Evolutionary conservation across 2,329 filamentous ascomycete species (phyloP), one percentile per base, ranked within the genome.

Genomic region (Colletotrichum sojae): DNA sequence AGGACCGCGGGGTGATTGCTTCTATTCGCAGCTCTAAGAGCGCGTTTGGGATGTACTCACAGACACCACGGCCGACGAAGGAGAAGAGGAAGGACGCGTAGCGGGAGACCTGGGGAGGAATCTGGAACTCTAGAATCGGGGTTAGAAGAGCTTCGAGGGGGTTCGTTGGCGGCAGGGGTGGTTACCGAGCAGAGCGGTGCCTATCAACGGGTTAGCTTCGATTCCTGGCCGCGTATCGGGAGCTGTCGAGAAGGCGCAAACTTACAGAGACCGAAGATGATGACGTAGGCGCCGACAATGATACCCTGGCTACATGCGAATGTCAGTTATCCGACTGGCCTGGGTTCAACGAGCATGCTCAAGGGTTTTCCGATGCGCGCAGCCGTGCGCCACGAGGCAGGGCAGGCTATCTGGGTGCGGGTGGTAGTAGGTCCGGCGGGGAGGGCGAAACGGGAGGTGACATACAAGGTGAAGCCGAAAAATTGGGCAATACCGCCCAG

Each of bases 81-180:
- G 94, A 97, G 86, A 98, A 98, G 82, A 98, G 91, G 86, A 99
- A 99, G 12, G 94, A 97, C 63, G 94, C 95, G 85, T 98, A 97
- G 83, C 94, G 92, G 67, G 94, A 92, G 63, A 97, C 88, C 80
- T 97, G 95, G 69, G 95, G 94, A 58, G 96, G 95, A 75, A 98
- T 95, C 82, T 97, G 92, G 85, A 98, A 97, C 83, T 99, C 96
- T 87, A 76, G 20, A 9, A 58, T 12, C 15, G 13, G 12, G 36
- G 51, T 62, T 49, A 67, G 57, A 5, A 54, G 52, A 43, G 45
- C 22, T 45, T 51, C 60, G 20, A 49, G 31, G 15, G 27, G 22
- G 16, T n/a, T 18, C 27, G 31, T 9, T 13, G 10, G 39, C 12
- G 18, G 18, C 46, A 20, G 46, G n/a, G 31, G 12, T 43, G 67